A percentile compares a stretch with the other conserved stretches of the same genome.
Evolutionary conservation across 2,329 filamentous ascomycete species (phyloP).

Genomic region (Apiospora phragmitis): DNA sequence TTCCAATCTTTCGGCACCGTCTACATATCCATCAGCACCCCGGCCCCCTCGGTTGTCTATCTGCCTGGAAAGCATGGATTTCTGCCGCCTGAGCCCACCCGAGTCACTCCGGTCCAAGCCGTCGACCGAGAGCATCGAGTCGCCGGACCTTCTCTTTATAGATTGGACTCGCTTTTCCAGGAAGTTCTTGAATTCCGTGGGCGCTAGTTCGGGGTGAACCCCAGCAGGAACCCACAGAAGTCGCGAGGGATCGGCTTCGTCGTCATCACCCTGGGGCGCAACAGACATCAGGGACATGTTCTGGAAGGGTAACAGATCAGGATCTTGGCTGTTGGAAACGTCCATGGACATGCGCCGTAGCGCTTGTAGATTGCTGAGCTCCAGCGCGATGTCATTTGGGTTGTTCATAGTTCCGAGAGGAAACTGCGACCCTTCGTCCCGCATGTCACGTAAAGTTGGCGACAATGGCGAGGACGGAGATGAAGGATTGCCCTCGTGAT

Average conservation of each 20-base stretch:
- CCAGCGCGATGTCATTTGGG: constrained; percentile 85
- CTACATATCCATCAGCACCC: constrained; percentile 67
- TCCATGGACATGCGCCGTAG: constrained; percentile 94
- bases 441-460: constrained; percentile 55
- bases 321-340: constrained; percentile 70
- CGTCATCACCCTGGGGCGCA: constrained; percentile 70
- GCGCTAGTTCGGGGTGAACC: constrained; percentile 91
- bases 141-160: constrained; percentile 81
- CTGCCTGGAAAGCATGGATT: constrained; percentile 92
- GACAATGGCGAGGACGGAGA: constrained; percentile 31
- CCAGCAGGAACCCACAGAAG: constrained; percentile 95
- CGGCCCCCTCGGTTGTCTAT: constrained; percentile 70
- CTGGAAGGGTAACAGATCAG: constrained; percentile 75
- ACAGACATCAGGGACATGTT: constrained; percentile 64
- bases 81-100: constrained; percentile 76
- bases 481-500: constrained; percentile 38
- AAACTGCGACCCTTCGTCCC: constrained; percentile 66
- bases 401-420: constrained; percentile 89
- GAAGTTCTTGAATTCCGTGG: constrained; percentile 95
- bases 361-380: constrained; percentile 88
- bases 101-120: constrained; percentile 53
- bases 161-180: constrained; percentile 90
- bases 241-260: constrained; percentile 85
- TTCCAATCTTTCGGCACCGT: constrained; percentile 80
- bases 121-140: constrained; percentile 63